Conservation (phyloP, 2,329 filamentous ascomycete genomes). For the Stagonosporopsis rhizophila region DNA sequence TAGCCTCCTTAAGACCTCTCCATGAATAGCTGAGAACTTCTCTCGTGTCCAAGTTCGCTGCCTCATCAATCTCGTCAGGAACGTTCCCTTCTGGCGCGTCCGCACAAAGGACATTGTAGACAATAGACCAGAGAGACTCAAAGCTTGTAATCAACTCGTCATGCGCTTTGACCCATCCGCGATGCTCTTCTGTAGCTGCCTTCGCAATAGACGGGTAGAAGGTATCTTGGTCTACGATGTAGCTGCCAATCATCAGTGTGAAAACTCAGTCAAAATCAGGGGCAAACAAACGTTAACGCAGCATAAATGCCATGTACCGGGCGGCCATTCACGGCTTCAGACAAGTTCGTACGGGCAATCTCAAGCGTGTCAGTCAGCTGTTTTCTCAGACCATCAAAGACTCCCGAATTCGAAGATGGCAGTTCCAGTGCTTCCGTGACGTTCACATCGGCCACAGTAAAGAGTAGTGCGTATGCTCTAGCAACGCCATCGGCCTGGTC, state of each 20-base stretch:
- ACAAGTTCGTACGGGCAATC: conserved; percentile 70
- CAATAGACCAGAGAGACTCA: conserved; percentile 75
- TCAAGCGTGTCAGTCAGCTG: conserved; percentile 70
- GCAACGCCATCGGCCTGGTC: conserved; percentile 94
- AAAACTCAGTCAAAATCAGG: background rate
- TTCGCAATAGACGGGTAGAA: conserved; percentile 35
- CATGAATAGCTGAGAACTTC: conserved; percentile 94
- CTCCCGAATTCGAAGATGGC: conserved; percentile 45
- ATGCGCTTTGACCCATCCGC: conserved; percentile 55
- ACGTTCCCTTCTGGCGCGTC: conserved; percentile 93
- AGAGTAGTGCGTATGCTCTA: conserved; percentile 74
- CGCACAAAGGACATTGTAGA: conserved; percentile 82
- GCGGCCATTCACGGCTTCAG: conserved; percentile 61
- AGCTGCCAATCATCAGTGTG: conserved; percentile 41
- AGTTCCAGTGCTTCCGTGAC: conserved; percentile 19
- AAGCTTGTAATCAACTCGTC: conserved; percentile 67
- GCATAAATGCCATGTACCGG: conserved; percentile 56
- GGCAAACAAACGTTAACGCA: conserved; percentile 40
- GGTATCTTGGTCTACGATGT: conserved; percentile 56
- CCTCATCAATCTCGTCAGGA: conserved; percentile 76
- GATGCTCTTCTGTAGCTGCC: conserved; percentile 17
- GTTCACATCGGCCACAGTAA: conserved; percentile 56
- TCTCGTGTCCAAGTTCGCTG: conserved; percentile 79
- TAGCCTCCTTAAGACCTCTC: conserved; percentile 92
- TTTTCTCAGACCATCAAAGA: conserved; percentile 66